Evolutionary conservation across 202 grass and related monocot species (phyloP), one percentile per base, ranked within the genome.

Genomic region (Hordeum pubiflorum): DNA sequence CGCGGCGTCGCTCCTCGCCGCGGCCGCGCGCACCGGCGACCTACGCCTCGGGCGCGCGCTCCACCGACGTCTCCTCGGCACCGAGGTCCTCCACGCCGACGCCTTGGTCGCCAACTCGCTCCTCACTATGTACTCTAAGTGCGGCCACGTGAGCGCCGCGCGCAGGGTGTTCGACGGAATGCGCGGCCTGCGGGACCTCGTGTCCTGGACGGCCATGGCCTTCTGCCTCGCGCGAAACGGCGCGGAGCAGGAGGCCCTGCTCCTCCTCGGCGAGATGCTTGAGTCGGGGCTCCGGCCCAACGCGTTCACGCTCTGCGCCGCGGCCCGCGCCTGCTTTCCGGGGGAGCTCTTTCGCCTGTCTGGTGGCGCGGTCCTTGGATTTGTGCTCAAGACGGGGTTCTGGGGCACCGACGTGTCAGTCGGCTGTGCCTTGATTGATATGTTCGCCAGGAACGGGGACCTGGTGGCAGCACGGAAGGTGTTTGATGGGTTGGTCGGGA

Each of bases 201-300:
- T 97, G 2, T 92, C 94, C 17, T 97, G 91, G 91, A 90, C 94
- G 20, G 72, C 94, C 7, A 88, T 97, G 85, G 83, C 91, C 10
- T 86, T 83, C 38, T 91, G 79, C 68, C 83, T 89, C 15, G 88
- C 88, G 3, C 79, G 89, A 9, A 92, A 86, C 32, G 84, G 86
- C 17, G 76, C 74, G 23, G 86, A 90, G 58, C 21, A 13, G 8
- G 81, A 69, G 24, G 78, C 89, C 5, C 60, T 97, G 13, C 10
- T 44, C 6, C 34, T 92, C 57, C 62, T 97, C 66, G 24, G 71
- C 38, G 82, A 89, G 74, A 82, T 88, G 84, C 85, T 97, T 12
- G 60, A 82, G 2, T 54, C 17, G 21, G 91, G 88, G 24, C 63
- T 92, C 55, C 44, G 9, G 56, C 91, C 91, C 10, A 91, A 94